Conservation (phyloP, 306 rosid species). For the Prunus padus region DNA sequence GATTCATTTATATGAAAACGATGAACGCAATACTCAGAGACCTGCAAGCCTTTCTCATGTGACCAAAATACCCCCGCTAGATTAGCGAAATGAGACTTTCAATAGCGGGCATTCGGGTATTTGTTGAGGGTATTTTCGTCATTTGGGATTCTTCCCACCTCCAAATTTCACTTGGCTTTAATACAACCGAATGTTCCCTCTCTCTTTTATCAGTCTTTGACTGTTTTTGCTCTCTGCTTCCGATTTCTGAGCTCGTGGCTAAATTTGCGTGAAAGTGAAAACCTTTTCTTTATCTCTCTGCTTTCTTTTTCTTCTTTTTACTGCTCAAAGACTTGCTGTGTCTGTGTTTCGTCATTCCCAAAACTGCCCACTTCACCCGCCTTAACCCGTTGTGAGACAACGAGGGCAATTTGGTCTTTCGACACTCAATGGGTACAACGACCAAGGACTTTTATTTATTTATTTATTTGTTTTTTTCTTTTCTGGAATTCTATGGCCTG, state of each 20-base stretch:
- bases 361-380: constrained; percentile 4
- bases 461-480: neutral
- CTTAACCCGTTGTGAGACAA: neutral
- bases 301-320: neutral
- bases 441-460: constrained; percentile 12
- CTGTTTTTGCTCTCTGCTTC: neutral
- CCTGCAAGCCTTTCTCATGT: neutral
- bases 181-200: constrained; percentile 28
- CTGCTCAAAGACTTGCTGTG: neutral
- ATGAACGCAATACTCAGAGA: constrained; percentile 22
- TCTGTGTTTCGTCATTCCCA: neutral
- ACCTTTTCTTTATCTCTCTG: neutral
- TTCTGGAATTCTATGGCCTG: neutral
- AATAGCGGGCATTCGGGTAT: neutral
- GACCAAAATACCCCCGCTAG: constrained; percentile 5
- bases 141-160: neutral
- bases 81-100: neutral
- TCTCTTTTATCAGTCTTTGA: constrained; percentile 7
- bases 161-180: constrained; percentile 16
- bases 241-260: constrained; percentile 11
- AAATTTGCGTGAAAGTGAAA: constrained; percentile 7
- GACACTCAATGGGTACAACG: neutral
- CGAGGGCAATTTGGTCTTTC: constrained; percentile 19
- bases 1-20: constrained; percentile 9
- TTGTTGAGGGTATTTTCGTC: constrained; percentile 19